Evolutionary conservation across 1,139 yeast genomes (phyloP), one percentile per base, ranked within the genome.

Genomic region (Diutina ranongensis): DNA sequence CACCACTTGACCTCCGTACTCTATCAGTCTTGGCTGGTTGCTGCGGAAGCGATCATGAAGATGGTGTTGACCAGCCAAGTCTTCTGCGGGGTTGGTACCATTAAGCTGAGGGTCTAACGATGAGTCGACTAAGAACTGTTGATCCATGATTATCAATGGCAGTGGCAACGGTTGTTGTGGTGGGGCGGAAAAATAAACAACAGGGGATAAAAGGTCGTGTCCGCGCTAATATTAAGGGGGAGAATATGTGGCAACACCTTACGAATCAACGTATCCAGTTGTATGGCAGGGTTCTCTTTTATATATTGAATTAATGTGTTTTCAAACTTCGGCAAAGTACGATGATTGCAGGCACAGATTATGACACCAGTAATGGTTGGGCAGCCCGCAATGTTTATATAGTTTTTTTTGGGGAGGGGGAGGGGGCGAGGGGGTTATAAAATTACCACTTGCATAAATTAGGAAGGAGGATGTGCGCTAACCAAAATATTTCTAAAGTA

Each of bases 71-170:
- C 20, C 32, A 4, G 21, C 13, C n/a, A 41, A 16, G 31, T 31
- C 35, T n/a, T 32, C 36, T n/a, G 27, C 19, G 9, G 15, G 45
- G 21, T 20, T 7, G 50, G 27, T 48, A 28, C 45, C 46, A 46
- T 51, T 52, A 36, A 57, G 49, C 48, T 55, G 60, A 34, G 57
- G 54, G 44, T 60, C 64, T 49, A 61, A 52, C 44, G 51, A 59
- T 41, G 58, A 52, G 45, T 63, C 68, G 40, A 60, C 65, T 49
- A 63, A 57, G 55, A 58, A 64, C 50, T 59, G 67, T 50, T 63
- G 69, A 49, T 65, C 70, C 69, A 64, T 63, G 35, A 41, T 53
- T 34, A 46, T 46, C 22, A 16, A 4, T 3, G 19, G 21, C 19
- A 21, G 10, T 15, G 12, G 18, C 10, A 41, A 18, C 49, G 54